A percentile compares a stretch with the other conserved stretches of the same genome.
Conservation (phyloP, 2,329 filamentous ascomycete species). For the Diaporthe eres region DNA sequence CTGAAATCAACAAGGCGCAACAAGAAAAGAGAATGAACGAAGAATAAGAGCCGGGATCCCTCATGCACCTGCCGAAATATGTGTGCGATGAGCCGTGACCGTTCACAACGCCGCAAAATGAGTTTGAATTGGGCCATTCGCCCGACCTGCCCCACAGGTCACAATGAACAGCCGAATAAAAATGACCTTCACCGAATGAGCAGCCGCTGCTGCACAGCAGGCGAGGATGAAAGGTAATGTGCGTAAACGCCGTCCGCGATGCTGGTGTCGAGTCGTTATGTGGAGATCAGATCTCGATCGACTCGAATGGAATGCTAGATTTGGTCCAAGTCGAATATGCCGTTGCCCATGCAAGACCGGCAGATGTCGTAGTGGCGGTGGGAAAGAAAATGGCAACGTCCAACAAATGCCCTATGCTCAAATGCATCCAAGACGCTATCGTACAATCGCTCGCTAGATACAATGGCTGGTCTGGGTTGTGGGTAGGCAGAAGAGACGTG, state of each 20-base stretch:
- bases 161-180: not conserved
- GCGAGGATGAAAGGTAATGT: conserved; percentile 14
- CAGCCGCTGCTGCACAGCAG: not conserved
- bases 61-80: conserved; percentile 11
- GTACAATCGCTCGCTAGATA: conserved; percentile 41
- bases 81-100: conserved; percentile 7
- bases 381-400: conserved; percentile 33
- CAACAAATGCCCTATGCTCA: conserved; percentile 31
- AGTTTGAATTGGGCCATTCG: not conserved
- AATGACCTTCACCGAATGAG: conserved; percentile 13
- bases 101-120: conserved; percentile 24
- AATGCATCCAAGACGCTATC: conserved; percentile 38
- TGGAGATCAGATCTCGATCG: conserved; percentile 21
- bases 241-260: conserved; percentile 36
- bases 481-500: conserved; percentile 28
- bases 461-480: conserved; percentile 21
- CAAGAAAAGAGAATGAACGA: not conserved
- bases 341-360: not conserved
- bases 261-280: conserved; percentile 24
- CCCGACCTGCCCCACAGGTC: not conserved
- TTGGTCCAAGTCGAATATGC: conserved; percentile 22
- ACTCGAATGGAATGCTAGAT: conserved; percentile 35
- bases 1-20: not conserved
- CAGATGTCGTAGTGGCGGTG: conserved; percentile 17
- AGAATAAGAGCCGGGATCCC: not conserved